Percentiles rank a stretch among this genome's conserved stretches.
phyloP scores from a whole-genome alignment of 2,329 filamentous ascomycete genomes.

The Botrytis sinoallii region DNA sequence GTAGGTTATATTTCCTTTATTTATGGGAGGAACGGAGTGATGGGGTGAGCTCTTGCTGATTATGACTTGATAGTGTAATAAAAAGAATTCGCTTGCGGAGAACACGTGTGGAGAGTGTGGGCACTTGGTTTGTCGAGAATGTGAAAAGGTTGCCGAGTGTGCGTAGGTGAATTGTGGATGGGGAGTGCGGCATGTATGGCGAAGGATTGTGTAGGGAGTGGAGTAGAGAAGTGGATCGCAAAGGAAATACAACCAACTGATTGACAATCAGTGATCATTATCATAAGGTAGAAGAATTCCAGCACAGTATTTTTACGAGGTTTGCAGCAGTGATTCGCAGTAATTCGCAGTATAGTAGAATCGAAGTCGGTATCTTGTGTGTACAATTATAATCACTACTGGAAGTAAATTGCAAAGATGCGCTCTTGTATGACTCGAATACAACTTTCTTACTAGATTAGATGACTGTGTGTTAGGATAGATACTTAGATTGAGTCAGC shows the following conservation, averaged over 20 bases:
- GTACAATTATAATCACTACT: background rate
- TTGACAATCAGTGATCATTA: background rate
- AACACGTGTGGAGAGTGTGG: constrained; percentile 12
- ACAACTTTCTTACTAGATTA: background rate
- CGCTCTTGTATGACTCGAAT: background rate
- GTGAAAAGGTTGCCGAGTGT: constrained; percentile 5
- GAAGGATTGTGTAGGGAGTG: background rate
- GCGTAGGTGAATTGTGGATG: accelerated
- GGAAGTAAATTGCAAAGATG: background rate
- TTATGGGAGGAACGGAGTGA: background rate
- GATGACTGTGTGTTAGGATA: background rate
- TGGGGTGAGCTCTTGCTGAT: background rate
- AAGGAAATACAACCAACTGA: no score
- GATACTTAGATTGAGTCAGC: background rate
- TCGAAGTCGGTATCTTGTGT: background rate
- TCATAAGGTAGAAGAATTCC: background rate
- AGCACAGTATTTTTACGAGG: background rate
- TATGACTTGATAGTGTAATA: background rate
- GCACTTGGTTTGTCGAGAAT: background rate
- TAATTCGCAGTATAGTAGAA: background rate
- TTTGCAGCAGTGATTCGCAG: background rate
- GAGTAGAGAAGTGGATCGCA: background rate
- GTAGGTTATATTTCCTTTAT: background rate
- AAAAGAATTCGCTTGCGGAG: background rate
- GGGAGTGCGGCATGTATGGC: no score